Evolutionary conservation across 176 grass and related monocot genomes (phyloP), one percentile per base, ranked within the genome.

Genomic region (Leersia perrieri): DNA sequence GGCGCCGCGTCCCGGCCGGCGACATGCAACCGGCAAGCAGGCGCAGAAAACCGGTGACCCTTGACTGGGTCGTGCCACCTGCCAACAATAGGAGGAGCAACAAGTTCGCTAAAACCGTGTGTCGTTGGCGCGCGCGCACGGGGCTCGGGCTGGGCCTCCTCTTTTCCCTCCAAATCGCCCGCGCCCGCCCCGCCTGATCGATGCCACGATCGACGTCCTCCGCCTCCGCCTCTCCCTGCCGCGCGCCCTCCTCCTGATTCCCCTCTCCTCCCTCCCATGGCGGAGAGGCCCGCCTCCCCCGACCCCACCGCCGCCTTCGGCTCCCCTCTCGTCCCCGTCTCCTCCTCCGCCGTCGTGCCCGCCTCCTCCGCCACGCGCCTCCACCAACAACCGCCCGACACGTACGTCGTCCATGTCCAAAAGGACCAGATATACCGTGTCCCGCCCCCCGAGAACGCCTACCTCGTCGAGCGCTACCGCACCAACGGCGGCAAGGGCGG

Each of bases 351-450:
- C 45, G 45, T 20, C 45, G 45, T 49, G 16, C 45, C 45, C 45
- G 15, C 45, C 16, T 13, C 16, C 49, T 16, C 49, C 16, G 45
- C 16, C 49, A 20, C 49, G 49, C 49, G 18, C 49, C 49, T n/a
- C 18, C 49, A 53, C 18, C n/a, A n/a, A n/a, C n/a, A n/a, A n/a
- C 15, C 22, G 63, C 68, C 28, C 41, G 79, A 88, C 33, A 97
- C 89, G 25, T 97, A 97, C 85, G 74, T 97, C 41, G 87, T 97
- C 69, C 80, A 94, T 36, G 89, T 97, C 22, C 91, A 88, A 13
- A 97, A 97, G 87, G 94, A 97, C 22, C 94, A 97, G 79, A 88
- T 97, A 82, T 97, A 94, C 89, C 91, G 84, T 18, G 80, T 97
- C 15, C 94, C 94, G 18, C 94, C 94, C 1, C 94, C 94, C 11